phyloP scores from a whole-genome alignment of 2,329 filamentous ascomycete genomes.

The Aureobasidium leucospermi region DNA sequence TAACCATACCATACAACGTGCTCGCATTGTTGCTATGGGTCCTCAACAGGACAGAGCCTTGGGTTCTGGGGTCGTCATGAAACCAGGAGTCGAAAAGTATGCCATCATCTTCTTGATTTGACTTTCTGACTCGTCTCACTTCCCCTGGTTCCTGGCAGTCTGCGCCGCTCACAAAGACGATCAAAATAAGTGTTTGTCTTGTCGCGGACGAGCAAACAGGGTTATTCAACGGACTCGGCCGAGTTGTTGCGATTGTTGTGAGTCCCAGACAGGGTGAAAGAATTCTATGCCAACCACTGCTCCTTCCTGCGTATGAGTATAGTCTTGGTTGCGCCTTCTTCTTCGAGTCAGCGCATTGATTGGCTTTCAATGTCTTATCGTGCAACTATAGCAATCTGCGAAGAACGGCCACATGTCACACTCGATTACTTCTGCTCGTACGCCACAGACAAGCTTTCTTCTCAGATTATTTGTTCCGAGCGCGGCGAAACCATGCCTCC shows the following conservation, averaged over 20 bases:
- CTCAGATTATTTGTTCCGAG: slow-evolving; percentile 4
- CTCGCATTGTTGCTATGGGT: slow-evolving; percentile 2
- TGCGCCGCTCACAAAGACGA: background rate
- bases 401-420: background rate
- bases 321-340: background rate
- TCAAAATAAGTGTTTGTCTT: background rate
- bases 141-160: background rate
- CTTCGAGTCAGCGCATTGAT: background rate
- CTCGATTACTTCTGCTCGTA: background rate
- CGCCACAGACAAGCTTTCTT: background rate
- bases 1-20: slow-evolving; percentile 3
- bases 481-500: slow-evolving; percentile 12
- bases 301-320: background rate
- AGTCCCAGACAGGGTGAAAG: background rate
- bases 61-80: background rate
- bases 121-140: slow-evolving; percentile 8
- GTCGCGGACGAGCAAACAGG: background rate
- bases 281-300: background rate
- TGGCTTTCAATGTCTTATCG: background rate
- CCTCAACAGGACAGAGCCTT: background rate
- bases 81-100: background rate
- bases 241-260: background rate
- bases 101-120: slow-evolving; percentile 1
- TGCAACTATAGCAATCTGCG: slow-evolving; percentile 1
- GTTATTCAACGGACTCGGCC: background rate